Base-by-base conservation (phyloP, 371 early-diverging fungal genomes). In the Mortierella polycephala region DNA sequence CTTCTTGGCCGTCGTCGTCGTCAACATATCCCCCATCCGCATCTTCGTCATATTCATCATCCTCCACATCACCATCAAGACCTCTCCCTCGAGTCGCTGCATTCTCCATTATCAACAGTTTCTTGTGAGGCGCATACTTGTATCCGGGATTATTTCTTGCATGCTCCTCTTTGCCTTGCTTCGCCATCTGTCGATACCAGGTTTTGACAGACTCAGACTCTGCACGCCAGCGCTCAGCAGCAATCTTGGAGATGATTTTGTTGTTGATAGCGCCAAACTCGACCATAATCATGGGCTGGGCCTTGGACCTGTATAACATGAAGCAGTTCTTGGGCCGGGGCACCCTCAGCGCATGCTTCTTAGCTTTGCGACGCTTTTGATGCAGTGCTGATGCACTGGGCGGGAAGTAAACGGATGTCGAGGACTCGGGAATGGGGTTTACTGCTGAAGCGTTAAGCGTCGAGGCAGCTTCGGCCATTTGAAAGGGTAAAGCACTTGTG, bases 281-380 rank as follows among this genome's bases (percentile, higher is more conserved):
- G 20, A 62, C 63, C 79, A 79, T 79, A 30, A 79, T 72, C 69
- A 69, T 68, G 8, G 72, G 73, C 21, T 61, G 42, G 30, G 69
- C 52, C 13, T 66, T 60, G 40, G 79, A 72, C 23, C 79, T 71
- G 40, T 79, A 79, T 41, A 72, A 59, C 72, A 79, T 79, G 40
- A 79, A 79, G 37, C 79, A 72, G 47, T 79, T 79, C 42, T 68
- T 72, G 62, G 79, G 79, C 7, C 79, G 64, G 0, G 79, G 79
- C 0, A 62, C 73, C 8, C 69, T 61, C 3, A 69, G 12, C 1
- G 64, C 69, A 46, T 79, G 73, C 11, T 60, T 68, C 52, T 59
- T 69, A n/a, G 59, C 69, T 52, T 79, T 79, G 46, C 79, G 79
- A 12, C 79, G 72, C 51, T 79, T 79, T 46, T 79, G 79, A 44